phyloP scores from a whole-genome alignment of 2,329 filamentous ascomycete genomes.

The Neonectria magnoliae region DNA sequence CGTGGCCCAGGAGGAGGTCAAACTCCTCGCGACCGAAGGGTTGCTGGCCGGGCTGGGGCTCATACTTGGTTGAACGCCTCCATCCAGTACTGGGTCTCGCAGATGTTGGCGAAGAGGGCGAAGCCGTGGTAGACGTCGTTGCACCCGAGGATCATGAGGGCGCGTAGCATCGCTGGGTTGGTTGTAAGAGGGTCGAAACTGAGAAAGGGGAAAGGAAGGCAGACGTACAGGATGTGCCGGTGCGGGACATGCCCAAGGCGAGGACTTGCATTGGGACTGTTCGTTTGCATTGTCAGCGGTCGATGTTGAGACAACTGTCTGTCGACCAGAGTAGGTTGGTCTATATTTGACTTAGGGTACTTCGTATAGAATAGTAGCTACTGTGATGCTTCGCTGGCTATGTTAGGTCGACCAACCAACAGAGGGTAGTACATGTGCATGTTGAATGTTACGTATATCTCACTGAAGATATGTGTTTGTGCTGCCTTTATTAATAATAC shows the following conservation, averaged over 20 bases:
- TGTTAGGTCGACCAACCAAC: no score
- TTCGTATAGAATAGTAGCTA: no score
- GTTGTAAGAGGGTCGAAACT: background rate
- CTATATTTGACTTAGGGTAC: no score
- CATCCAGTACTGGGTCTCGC: conserved; percentile 13
- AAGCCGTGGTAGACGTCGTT: conserved; percentile 25
- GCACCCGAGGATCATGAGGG: conserved; percentile 23
- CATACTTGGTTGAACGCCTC: conserved; percentile 15
- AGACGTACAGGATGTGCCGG: conserved; percentile 17
- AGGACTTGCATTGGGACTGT: conserved; percentile 21
- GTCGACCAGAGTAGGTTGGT: no score
- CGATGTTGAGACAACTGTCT: conserved; percentile 6
- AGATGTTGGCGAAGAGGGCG: conserved; percentile 18
- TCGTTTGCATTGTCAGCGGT: conserved; percentile 8
- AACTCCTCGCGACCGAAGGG: conserved; percentile 16
- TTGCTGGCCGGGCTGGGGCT: background rate
- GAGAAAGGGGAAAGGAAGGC: no score
- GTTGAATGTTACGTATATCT: no score
- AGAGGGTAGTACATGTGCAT: no score
- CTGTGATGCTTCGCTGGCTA: no score
- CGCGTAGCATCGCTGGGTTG: conserved; percentile 14
- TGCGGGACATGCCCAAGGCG: conserved; percentile 13
- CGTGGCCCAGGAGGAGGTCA: conserved; percentile 27
- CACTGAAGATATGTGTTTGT: no score
- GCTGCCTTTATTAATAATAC: no score